These are phyloP conservation scores for Hanseniaspora occidentalis DNA, from an alignment of 805 yeast species.

Conservation along the genomic window DNA sequence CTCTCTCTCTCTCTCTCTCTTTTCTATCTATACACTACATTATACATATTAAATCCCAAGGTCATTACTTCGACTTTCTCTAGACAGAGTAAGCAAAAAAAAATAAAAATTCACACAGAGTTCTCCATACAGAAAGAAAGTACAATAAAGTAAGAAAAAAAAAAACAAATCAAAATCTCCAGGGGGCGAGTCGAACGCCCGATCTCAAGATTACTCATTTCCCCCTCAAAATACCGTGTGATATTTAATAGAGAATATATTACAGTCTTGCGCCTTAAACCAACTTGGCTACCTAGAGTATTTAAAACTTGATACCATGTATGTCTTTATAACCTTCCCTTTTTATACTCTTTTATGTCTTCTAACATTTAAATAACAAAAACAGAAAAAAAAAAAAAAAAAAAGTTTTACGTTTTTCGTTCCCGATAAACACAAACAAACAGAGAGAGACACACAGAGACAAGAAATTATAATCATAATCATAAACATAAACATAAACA, in stretches of 20 bases:
- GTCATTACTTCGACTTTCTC: too few relatives aligned
- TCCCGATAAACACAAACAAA: neutral
- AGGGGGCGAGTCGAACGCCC: slow-evolving; percentile 22
- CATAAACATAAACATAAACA: too few relatives aligned
- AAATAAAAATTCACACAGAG: neutral
- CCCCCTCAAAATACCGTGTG: slow-evolving; percentile 6
- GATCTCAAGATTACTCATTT: slow-evolving; percentile 14
- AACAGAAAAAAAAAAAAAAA: neutral
- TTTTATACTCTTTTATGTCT: neutral
- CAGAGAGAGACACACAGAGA: too few relatives aligned
- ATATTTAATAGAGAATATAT: slow-evolving; percentile 2
- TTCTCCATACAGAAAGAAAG: too few relatives aligned
- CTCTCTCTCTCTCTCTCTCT: too few relatives aligned
- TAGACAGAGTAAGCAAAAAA: neutral
- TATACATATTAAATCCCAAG: too few relatives aligned
- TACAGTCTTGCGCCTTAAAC: slow-evolving; percentile 20
- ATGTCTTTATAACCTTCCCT: too few relatives aligned
- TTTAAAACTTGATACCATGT: too few relatives aligned
- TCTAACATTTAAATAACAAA: neutral
- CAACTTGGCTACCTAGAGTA: slow-evolving; percentile 19
- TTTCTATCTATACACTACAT: too few relatives aligned
- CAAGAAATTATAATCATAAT: too few relatives aligned
- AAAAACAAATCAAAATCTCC: slow-evolving; percentile 8
- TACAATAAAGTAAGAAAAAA: neutral
- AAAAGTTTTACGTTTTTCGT: neutral